Conservation (phyloP, 306 rosid species). For the Amphicarpaea edgeworthii region DNA sequence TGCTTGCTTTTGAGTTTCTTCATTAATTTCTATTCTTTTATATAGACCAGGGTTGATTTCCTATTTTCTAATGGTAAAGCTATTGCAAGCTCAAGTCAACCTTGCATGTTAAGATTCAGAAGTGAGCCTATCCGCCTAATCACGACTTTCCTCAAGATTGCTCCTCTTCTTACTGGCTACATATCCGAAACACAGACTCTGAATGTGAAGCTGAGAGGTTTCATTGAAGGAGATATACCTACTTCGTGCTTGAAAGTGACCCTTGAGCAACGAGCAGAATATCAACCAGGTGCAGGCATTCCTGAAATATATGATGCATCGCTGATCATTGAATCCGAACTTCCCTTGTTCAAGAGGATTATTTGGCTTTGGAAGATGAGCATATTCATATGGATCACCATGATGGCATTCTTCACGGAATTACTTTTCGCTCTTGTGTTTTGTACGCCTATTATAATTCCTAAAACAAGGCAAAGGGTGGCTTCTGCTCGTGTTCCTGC, state of each 20-base stretch:
- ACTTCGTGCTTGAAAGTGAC: constrained; percentile 77
- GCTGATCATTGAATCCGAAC: constrained; percentile 63
- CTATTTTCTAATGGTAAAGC: constrained; percentile 63
- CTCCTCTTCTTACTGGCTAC: constrained; percentile 75
- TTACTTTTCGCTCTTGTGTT: constrained; percentile 64
- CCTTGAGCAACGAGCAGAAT: constrained; percentile 78
- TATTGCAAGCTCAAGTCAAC: constrained; percentile 75
- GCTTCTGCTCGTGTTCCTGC: constrained; percentile 45
- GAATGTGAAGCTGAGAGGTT: constrained; percentile 70
- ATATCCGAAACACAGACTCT: constrained; percentile 71
- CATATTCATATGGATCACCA: constrained; percentile 70
- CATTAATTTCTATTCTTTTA: constrained; percentile 28
- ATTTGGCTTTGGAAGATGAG: constrained; percentile 86
- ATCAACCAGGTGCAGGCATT: constrained; percentile 79
- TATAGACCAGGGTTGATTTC: constrained; percentile 71
- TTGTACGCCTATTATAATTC: constrained; percentile 70
- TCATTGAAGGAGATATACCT: constrained; percentile 63
- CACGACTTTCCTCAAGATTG: constrained; percentile 67
- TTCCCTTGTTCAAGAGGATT: constrained; percentile 67
- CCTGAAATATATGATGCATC: constrained; percentile 83
- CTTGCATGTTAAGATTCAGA: constrained; percentile 78
- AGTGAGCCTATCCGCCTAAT: constrained; percentile 80
- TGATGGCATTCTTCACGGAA: constrained; percentile 58
- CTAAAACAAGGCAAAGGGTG: constrained; percentile 59
- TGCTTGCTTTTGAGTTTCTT: constrained; percentile 30